phyloP scores from a whole-genome alignment of 805 yeast genomes.

The Soucietia sequanensis region DNA sequence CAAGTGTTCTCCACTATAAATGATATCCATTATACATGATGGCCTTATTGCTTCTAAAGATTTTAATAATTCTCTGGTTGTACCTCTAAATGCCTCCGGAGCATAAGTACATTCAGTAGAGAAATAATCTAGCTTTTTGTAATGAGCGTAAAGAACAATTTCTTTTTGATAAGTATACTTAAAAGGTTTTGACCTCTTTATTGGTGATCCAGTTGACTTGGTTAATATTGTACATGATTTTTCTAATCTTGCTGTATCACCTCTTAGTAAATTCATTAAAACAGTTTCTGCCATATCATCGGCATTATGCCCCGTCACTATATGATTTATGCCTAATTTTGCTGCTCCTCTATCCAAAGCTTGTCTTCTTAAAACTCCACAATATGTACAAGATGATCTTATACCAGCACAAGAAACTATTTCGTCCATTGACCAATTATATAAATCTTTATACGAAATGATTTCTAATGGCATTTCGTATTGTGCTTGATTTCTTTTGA shows the following conservation, averaged over 20 bases:
- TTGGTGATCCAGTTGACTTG: conserved; percentile 78
- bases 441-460: conserved; percentile 82
- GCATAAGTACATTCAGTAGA: conserved; percentile 98
- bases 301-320: conserved; percentile 98
- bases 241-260: conserved; percentile 93
- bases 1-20: conserved; percentile 88
- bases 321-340: conserved; percentile 79
- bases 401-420: conserved; percentile 93
- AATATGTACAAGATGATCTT: conserved; percentile 92
- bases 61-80: conserved; percentile 90
- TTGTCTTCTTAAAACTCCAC: conserved; percentile 96
- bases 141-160: conserved; percentile 95
- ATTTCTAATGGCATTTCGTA: conserved; percentile 77
- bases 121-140: conserved; percentile 90
- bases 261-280: conserved; percentile 88
- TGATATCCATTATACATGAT: conserved; percentile 89
- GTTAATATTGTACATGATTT: conserved; percentile 86
- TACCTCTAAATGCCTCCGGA: conserved; percentile 98
- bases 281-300: conserved; percentile 99
- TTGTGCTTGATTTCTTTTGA: conserved; percentile 86
- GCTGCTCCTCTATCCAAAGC: conserved; percentile 96
- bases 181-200: conserved; percentile 92
- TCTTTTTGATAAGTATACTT: conserved; percentile 96
- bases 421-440: conserved; percentile 99
- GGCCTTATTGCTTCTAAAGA: conserved; percentile 89